phyloP scores from a whole-genome alignment of 495 filamentous ascomycete species.

The Trichoderma erinaceum region DNA sequence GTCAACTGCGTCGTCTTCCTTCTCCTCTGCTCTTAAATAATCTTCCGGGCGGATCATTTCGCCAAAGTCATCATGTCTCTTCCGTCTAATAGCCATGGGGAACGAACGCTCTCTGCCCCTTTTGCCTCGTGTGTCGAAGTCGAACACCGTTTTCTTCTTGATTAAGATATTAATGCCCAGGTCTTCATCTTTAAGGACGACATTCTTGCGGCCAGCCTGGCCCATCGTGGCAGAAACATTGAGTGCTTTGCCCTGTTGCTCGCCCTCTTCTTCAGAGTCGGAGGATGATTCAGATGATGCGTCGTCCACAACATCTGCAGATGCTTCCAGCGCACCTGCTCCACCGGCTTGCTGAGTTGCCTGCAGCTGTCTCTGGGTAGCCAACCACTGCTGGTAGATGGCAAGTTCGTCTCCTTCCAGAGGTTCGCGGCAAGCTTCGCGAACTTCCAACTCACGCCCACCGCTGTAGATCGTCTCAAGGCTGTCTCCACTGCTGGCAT shows the following conservation, averaged over 20 bases:
- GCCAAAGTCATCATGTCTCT: slow-evolving; percentile 83
- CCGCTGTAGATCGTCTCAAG: slow-evolving; percentile 60
- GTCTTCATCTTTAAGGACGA: slow-evolving; percentile 75
- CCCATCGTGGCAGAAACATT: slow-evolving; percentile 79
- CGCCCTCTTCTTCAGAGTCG: slow-evolving; percentile 78
- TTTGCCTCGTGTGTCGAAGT: slow-evolving; percentile 89
- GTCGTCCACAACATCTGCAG: slow-evolving; percentile 78
- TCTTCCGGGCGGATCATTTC: slow-evolving; percentile 91
- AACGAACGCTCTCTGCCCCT: slow-evolving; percentile 93
- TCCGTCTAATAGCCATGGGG: slow-evolving; percentile 72
- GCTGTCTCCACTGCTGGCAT: slow-evolving; percentile 49
- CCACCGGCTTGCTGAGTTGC: slow-evolving; percentile 64
- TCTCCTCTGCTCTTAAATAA: slow-evolving; percentile 87
- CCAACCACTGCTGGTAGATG: slow-evolving; percentile 85
- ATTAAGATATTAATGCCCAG: slow-evolving; percentile 85
- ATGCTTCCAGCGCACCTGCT: slow-evolving; percentile 56
- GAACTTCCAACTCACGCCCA: slow-evolving; percentile 55
- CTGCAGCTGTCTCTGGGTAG: slow-evolving; percentile 72
- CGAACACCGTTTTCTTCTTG: slow-evolving; percentile 79
- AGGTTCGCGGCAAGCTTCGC: slow-evolving; percentile 52
- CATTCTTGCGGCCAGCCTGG: slow-evolving; percentile 73
- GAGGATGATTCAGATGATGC: slow-evolving; percentile 70
- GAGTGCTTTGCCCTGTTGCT: slow-evolving; percentile 85
- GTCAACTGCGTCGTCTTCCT: slow-evolving; percentile 62
- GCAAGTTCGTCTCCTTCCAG: slow-evolving; percentile 67